Conservation (phyloP, 768 basidiomycete genomes). For the Calocera viscosa region DNA sequence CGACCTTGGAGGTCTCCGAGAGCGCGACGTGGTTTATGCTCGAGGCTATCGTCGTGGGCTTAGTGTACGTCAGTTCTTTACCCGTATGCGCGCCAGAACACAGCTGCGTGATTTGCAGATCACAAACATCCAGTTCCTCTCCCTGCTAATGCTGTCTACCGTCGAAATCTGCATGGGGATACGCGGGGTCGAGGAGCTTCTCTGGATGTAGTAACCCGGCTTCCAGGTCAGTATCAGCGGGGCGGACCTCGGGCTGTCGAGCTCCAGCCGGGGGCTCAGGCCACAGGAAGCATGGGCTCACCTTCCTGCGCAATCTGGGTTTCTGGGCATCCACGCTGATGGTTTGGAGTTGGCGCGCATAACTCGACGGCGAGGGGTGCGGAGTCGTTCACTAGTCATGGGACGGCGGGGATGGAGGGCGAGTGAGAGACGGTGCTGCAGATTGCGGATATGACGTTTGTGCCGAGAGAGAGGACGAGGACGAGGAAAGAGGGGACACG, state of each 20-base stretch:
- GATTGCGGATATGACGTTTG: background rate
- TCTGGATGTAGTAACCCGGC: conserved; percentile 27
- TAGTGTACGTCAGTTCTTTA: conserved; percentile 45
- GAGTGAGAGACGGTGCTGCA: background rate
- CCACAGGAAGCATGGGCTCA: background rate
- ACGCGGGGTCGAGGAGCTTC: conserved; percentile 53
- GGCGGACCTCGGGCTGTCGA: background rate
- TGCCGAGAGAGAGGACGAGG: background rate
- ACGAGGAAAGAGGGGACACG: background rate
- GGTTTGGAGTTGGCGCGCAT: background rate
- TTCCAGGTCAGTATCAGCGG: conserved; percentile 7
- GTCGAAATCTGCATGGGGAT: conserved; percentile 75
- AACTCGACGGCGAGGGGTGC: background rate
- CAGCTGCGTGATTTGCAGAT: conserved; percentile 41
- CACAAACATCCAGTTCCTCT: conserved; percentile 95
- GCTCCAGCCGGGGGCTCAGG: background rate
- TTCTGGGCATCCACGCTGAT: background rate
- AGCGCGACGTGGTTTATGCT: conserved; percentile 73
- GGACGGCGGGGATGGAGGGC: background rate
- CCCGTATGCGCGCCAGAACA: background rate
- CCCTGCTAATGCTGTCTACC: conserved; percentile 81
- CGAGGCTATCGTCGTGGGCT: conserved; percentile 69
- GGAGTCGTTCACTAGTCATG: background rate
- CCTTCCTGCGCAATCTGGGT: background rate
- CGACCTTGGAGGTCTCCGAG: conserved; percentile 52